A percentile compares a stretch with the other conserved stretches of the same genome.
Conservation (phyloP, 805 yeast genomes). For the Schwanniomyces polymorphus region DNA sequence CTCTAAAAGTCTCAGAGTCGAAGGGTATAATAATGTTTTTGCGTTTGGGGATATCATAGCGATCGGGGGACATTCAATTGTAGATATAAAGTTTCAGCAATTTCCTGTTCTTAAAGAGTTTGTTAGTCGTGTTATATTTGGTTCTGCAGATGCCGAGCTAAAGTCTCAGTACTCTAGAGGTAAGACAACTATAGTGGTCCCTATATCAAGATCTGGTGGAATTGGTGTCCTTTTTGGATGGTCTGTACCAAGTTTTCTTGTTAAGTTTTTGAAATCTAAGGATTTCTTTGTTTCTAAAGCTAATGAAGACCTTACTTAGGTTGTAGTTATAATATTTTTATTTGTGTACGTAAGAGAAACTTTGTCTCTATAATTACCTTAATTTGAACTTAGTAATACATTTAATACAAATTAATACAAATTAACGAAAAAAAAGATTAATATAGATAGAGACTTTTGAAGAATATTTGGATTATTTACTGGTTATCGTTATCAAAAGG, state of each 20-base stretch:
- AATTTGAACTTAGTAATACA: no score
- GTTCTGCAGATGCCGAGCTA: constrained; percentile 6
- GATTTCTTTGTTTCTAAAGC: constrained; percentile 26
- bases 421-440: no score
- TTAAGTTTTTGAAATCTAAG: constrained; percentile 23
- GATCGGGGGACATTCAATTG: constrained; percentile 18
- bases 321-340: no score
- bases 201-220: constrained; percentile 36
- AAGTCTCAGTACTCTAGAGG: constrained; percentile 10
- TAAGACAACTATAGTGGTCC: constrained; percentile 20
- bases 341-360: no score
- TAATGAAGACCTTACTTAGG: constrained; percentile 11
- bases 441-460: no score
- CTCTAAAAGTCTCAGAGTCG: constrained; percentile 23
- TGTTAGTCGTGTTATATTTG: constrained; percentile 14
- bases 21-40: constrained; percentile 23
- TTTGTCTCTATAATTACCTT: no score
- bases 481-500: background rate
- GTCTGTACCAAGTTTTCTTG: constrained; percentile 27
- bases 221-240: constrained; percentile 32
- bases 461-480: background rate
- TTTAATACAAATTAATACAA: no score
- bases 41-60: constrained; percentile 37
- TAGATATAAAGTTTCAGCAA: constrained; percentile 26
- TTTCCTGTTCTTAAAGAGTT: constrained; percentile 10